Evolutionary conservation across 164 flowering plant genomes (phyloP), one percentile per base, ranked within the genome.

Genomic region (Stephania cephalantha): DNA sequence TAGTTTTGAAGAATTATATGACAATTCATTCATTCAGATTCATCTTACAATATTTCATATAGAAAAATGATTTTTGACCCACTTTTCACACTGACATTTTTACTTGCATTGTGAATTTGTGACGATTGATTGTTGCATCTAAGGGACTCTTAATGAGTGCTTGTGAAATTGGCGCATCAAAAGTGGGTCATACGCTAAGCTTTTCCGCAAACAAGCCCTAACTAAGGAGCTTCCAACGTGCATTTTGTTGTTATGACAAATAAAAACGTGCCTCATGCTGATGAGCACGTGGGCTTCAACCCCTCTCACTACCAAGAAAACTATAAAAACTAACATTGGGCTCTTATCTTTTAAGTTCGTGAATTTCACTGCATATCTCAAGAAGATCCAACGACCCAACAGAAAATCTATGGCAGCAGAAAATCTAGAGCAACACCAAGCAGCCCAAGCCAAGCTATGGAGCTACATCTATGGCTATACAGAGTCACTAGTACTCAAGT

Each of bases 401-500:
- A 9, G 8, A 9, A 50, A 10, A 11, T 10, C 15, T 15, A 58
- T 58, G 64, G 64, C 64, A 58, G 17, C 64, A 8, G 9, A 9
- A 55, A 55, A 9, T 55, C 20, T 58, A 18, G 63, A 71, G 64
- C 48, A 22, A 12, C 65, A 70, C 22, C 68, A 69, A 69, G 52
- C 67, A 58, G 74, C 76, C 46, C 79, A 75, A 74, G 80, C 82
- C 13, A 77, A 75, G 44, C 15, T 78, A 5, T 81, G 81, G 84
- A 78, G 82, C 63, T 66, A 71, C 72, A 69, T 80, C n/a, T 76
- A 76, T 35, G 79, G 76, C 53, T 81, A 79, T 44, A 66, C 78
- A 52, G 80, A 78, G n/a, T 76, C 84, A 31, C 70, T 84, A 55
- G 77, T 80, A 18, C 78, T 85, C 17, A 79, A 78, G 67, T 82